Evolutionary conservation across 257 asterid species (phyloP).

Genomic region (Dorcoceras hygrometricum): DNA sequence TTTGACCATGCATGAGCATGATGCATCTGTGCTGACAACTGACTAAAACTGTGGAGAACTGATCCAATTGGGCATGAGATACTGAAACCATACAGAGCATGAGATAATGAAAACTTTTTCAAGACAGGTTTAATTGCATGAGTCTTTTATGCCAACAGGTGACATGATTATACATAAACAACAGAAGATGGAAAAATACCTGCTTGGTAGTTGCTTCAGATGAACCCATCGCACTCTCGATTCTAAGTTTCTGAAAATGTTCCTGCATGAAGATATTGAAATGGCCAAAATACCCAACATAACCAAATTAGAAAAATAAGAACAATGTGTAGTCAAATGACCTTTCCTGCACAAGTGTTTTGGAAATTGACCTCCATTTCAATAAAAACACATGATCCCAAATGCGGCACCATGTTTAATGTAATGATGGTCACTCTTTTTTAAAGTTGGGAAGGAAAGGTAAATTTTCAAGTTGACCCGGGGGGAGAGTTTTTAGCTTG

Average conservation of each 20-base stretch:
- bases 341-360: no score
- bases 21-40: no score
- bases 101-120: neutral
- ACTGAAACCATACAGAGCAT: neutral
- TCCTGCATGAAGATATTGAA: conserved; percentile 40
- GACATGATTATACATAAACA: neutral
- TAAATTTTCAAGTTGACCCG: no score
- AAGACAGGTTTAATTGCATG: no score
- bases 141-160: neutral
- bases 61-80: neutral
- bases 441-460: no score
- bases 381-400: no score
- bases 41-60: neutral
- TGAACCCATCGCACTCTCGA: conserved; percentile 85
- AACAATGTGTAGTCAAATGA: neutral
- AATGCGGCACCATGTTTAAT: no score
- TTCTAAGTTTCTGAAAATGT: conserved; percentile 77
- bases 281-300: conserved; percentile 1
- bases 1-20: neutral
- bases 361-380: no score
- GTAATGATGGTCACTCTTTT: no score
- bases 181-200: conserved; percentile 32
- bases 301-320: neutral
- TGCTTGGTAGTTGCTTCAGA: conserved; percentile 83
- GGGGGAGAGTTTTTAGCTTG: no score